phyloP scores from a whole-genome alignment of 2,329 filamentous ascomycete genomes.

The Fusarium camptoceras region DNA sequence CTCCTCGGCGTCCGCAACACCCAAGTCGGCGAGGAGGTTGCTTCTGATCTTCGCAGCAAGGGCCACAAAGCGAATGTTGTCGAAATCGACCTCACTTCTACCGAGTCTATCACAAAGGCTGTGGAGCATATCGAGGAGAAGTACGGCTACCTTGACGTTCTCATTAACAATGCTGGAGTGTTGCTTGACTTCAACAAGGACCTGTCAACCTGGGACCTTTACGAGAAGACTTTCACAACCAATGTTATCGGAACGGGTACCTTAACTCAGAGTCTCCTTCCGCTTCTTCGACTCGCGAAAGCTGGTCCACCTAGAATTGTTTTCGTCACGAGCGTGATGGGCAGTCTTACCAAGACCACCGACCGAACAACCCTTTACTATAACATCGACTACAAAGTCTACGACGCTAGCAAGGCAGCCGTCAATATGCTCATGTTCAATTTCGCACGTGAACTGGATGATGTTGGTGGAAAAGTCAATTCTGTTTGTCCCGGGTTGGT shows the following conservation, averaged over 20 bases:
- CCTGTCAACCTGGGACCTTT: constrained; percentile 49
- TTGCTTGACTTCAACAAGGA: constrained; percentile 41
- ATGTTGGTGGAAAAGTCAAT: constrained; percentile 51
- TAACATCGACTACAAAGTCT: constrained; percentile 48
- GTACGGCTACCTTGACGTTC: constrained; percentile 50
- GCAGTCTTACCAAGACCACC: constrained; percentile 46
- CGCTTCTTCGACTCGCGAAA: constrained; percentile 46
- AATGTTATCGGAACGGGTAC: constrained; percentile 53
- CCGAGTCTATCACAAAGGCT: constrained; percentile 46
- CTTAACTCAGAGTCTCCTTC: constrained; percentile 46
- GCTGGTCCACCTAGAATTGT: constrained; percentile 51
- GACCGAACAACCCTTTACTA: constrained; percentile 48
- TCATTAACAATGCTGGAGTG: constrained; percentile 53
- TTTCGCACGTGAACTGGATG: constrained; percentile 49
- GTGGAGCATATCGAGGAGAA: constrained; percentile 34
- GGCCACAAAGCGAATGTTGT: constrained; percentile 44
- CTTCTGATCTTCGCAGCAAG: constrained; percentile 35
- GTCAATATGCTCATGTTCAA: constrained; percentile 55
- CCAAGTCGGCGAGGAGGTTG: constrained; percentile 42
- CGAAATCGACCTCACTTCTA: constrained; percentile 46
- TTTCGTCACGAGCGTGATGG: constrained; percentile 54
- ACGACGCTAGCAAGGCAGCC: constrained; percentile 57
- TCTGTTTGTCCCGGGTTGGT: constrained; percentile 54
- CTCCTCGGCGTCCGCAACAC: constrained; percentile 50
- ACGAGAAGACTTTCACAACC: constrained; percentile 52